A percentile compares a stretch with the other conserved stretches of the same genome.
Evolutionary conservation across 257 asterid genomes (phyloP).

Genomic region (Solanum lycopersicoides): DNA sequence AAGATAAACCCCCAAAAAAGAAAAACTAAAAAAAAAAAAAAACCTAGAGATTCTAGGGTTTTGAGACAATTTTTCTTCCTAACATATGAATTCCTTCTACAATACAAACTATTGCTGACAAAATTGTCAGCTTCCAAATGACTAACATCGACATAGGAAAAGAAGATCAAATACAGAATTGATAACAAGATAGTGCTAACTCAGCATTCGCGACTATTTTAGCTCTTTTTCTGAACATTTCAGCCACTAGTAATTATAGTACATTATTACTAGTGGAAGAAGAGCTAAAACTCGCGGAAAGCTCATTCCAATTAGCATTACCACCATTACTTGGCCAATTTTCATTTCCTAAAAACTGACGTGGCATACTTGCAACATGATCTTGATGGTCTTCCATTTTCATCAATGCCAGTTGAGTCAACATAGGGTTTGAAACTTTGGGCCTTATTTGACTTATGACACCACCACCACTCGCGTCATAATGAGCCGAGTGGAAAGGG

Average conservation of each 20-base stretch:
- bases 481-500: constrained; percentile 8
- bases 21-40: not conserved
- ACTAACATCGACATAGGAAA: not conserved
- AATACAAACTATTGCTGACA: not conserved
- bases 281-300: constrained; percentile 54
- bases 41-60: constrained; percentile 56
- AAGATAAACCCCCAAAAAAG: not conserved
- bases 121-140: not conserved
- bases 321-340: constrained; percentile 26
- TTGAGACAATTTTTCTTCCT: not conserved
- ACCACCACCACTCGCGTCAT: constrained; percentile 16
- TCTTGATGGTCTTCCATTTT: constrained; percentile 56
- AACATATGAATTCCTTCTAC: not conserved
- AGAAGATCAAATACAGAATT: not conserved
- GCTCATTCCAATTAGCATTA: constrained; percentile 47
- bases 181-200: not conserved
- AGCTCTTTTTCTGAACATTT: not conserved
- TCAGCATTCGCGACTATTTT: not conserved
- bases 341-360: constrained; percentile 43
- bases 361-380: constrained; percentile 13
- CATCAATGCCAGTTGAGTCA: constrained; percentile 35
- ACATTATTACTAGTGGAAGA: constrained; percentile 61
- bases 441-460: constrained; percentile 17
- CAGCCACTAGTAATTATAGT: constrained; percentile 5
- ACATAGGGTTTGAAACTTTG: constrained; percentile 22